A percentile compares a stretch with the other conserved stretches of the same genome.
Evolutionary conservation across 345 rosid genomes (phyloP).

Genomic region (Gossypium longicalyx): DNA sequence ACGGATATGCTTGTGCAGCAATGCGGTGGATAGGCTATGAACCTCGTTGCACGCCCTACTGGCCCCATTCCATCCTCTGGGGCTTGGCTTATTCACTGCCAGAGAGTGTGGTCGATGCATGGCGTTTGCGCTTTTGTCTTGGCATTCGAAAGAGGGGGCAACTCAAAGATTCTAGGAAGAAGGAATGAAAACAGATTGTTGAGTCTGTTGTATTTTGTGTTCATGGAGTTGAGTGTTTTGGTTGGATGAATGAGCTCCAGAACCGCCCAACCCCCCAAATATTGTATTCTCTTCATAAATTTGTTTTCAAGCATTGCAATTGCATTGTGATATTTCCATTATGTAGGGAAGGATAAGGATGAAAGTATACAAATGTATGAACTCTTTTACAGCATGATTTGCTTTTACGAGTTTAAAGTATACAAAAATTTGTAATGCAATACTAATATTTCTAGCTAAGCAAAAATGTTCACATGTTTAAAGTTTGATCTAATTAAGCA

Average conservation of each 20-base stretch:
- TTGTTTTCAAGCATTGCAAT: not conserved
- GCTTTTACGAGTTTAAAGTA: too few species aligned
- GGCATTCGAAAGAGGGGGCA: not conserved
- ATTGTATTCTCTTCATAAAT: not conserved
- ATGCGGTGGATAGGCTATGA: conserved; percentile 3
- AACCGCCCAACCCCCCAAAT: too few species aligned
- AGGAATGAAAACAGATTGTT: not conserved
- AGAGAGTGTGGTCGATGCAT: not conserved
- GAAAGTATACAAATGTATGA: not conserved
- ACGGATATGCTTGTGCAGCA: not conserved
- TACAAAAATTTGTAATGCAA: too few species aligned
- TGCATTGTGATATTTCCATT: not conserved
- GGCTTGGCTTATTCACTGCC: not conserved
- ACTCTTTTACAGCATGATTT: not conserved
- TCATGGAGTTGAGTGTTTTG: not conserved
- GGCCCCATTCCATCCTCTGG: not conserved
- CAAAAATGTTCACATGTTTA: too few species aligned
- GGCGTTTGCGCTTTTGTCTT: not conserved
- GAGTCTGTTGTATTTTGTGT: not conserved
- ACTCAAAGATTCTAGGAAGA: conserved; percentile 3
- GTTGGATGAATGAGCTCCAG: not conserved
- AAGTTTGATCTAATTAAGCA: too few species aligned
- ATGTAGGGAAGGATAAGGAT: not conserved
- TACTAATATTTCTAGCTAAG: too few species aligned
- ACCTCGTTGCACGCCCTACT: conserved; percentile 1